phyloP scores from a whole-genome alignment of 352 stramenopile genomes.

The Phytopythium cucurbitacearum region DNA sequence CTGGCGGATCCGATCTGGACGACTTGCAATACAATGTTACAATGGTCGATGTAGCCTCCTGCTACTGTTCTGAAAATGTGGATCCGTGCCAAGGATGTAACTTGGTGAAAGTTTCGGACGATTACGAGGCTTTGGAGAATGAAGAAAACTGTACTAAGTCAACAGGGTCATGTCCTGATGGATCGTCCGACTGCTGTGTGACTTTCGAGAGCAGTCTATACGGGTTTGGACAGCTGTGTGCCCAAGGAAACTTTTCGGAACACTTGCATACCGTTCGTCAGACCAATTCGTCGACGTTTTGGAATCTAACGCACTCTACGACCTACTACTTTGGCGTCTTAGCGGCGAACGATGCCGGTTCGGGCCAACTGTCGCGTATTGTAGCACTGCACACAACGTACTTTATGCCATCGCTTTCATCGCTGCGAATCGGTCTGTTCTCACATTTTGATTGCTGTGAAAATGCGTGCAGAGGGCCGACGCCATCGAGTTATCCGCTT shows the following conservation, averaged over 20 bases:
- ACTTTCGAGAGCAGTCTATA: constrained; percentile 13
- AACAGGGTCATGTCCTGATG: constrained; percentile 25
- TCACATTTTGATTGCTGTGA: no score
- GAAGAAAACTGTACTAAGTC: constrained; percentile 15
- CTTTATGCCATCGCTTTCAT: not conserved
- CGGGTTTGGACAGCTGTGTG: constrained; percentile 20
- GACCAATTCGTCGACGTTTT: constrained; percentile 34
- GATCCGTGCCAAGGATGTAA: constrained; percentile 29
- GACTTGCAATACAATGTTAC: constrained; percentile 45
- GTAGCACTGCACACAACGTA: constrained; percentile 34
- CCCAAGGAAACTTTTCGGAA: constrained; percentile 4
- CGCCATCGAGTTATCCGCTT: constrained; percentile 24
- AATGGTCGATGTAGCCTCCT: constrained; percentile 24
- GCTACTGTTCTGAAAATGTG: constrained; percentile 13
- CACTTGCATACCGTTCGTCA: constrained; percentile 19
- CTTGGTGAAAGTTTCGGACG: constrained; percentile 14
- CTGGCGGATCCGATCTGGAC: constrained; percentile 23
- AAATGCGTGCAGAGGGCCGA: constrained; percentile 21
- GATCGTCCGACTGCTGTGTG: constrained; percentile 38
- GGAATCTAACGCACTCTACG: constrained; percentile 37
- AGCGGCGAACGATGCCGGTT: constrained; percentile 36
- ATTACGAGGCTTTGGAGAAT: constrained; percentile 19
- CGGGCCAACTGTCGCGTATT: constrained; percentile 23
- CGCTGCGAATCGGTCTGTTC: no score
- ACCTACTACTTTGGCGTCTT: constrained; percentile 51